phyloP scores from a whole-genome alignment of 257 asterid species.

The Plectranthus barbatus region DNA sequence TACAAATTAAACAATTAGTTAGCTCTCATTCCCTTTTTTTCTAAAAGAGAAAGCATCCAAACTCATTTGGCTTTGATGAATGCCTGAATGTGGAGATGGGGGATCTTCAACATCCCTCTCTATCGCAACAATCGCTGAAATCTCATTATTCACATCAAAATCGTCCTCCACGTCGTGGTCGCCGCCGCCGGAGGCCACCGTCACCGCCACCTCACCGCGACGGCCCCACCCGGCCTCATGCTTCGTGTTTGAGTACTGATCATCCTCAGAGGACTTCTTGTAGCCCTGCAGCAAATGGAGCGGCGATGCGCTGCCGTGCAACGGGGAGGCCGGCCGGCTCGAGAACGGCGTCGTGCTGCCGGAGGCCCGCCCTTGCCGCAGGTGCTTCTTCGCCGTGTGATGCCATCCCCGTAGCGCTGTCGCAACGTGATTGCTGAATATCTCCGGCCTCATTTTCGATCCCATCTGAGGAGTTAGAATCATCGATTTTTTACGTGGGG shows the following conservation, averaged over 20 bases:
- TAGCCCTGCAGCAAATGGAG: conserved; percentile 43
- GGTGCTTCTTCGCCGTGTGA: conserved; percentile 53
- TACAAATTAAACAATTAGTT: too few species aligned
- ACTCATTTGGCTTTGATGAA: conserved; percentile 6
- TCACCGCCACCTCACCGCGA: not conserved
- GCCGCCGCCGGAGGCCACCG: conserved; percentile 3
- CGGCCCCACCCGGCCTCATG: too few species aligned
- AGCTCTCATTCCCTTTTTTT: conserved; percentile 7
- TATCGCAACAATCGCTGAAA: conserved; percentile 3
- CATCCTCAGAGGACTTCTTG: conserved; percentile 23
- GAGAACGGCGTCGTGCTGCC: conserved; percentile 45
- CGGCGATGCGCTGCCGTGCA: conserved; percentile 53
- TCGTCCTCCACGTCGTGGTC: conserved; percentile 11
- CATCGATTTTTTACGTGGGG: not conserved
- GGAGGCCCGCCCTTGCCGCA: conserved; percentile 46
- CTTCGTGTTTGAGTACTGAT: too few species aligned
- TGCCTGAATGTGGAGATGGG: not conserved
- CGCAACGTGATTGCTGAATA: conserved; percentile 64
- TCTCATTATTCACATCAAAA: not conserved
- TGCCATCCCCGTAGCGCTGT: conserved; percentile 74
- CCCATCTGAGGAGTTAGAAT: conserved; percentile 77
- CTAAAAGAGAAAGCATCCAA: conserved; percentile 30
- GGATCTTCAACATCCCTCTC: conserved; percentile 26
- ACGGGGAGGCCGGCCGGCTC: conserved; percentile 58
- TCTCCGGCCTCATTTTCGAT: conserved; percentile 63